Conservation (phyloP, 805 yeast genomes). For the Lachancea lanzarotensis region DNA sequence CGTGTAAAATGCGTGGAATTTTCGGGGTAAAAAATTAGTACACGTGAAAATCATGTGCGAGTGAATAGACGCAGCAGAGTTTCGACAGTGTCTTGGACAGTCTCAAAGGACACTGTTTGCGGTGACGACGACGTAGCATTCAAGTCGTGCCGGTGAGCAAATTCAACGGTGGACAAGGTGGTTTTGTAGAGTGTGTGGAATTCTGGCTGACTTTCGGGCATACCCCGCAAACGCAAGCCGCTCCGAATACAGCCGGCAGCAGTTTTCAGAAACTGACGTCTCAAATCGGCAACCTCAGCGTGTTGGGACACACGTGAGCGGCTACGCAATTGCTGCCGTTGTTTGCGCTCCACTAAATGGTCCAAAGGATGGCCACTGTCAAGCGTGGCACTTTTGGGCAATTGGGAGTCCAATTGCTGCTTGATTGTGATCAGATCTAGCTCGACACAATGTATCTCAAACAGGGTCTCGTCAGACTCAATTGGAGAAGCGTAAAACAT, state of each 20-base stretch:
- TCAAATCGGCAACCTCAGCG: conserved; percentile 22
- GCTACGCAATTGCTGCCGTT: conserved; percentile 11
- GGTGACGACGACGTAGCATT: conserved; percentile 10
- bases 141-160: conserved; percentile 31
- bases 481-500: background rate
- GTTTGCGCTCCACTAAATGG: conserved; percentile 16
- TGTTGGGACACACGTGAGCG: conserved; percentile 14
- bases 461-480: background rate
- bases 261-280: conserved; percentile 25
- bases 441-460: conserved; percentile 6
- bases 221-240: conserved; percentile 33
- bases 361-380: background rate
- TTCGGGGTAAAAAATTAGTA: too few relatives aligned
- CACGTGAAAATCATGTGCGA: conserved; percentile 17
- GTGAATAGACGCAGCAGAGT: conserved; percentile 31
- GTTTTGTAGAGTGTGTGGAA: conserved; percentile 33
- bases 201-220: conserved; percentile 27
- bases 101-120: conserved; percentile 26
- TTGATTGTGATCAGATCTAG: conserved; percentile 6
- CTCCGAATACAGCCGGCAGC: conserved; percentile 32
- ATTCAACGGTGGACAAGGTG: conserved; percentile 35
- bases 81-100: conserved; percentile 34
- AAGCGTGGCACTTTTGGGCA: background rate
- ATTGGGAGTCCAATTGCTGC: conserved; percentile 8
- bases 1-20: too few relatives aligned